These are phyloP conservation scores for Pseudonitzschia multiseries DNA, from an alignment of 108 stramenopile genomes.

Conservation along the genomic window DNA sequence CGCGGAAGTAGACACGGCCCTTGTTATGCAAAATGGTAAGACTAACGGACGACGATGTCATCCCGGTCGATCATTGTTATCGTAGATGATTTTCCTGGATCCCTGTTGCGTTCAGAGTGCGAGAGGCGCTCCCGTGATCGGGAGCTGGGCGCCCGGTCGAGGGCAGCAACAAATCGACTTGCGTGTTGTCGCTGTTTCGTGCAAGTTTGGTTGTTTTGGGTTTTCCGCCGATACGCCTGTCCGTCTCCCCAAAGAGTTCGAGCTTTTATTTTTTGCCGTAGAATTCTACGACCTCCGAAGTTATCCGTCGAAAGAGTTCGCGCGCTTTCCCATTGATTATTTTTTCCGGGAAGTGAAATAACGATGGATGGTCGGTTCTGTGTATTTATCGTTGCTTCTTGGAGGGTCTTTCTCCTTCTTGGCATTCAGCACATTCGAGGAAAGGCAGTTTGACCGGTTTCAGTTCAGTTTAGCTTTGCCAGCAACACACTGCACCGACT, in stretches of 20 bases:
- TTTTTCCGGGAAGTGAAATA: too few species aligned
- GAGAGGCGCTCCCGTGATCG: too few species aligned
- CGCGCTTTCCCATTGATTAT: background rate
- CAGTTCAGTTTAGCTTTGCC: too few species aligned
- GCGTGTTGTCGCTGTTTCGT: background rate
- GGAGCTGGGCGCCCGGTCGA: background rate
- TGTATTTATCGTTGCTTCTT: background rate
- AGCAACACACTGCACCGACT: too few species aligned
- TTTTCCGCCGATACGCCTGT: constrained; percentile 5
- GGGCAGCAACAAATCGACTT: too few species aligned
- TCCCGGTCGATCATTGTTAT: background rate
- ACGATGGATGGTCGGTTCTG: background rate
- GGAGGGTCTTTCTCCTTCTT: too few species aligned
- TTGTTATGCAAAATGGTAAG: constrained; percentile 20
- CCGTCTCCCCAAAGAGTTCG: background rate
- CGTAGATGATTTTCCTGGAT: background rate
- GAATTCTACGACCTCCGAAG: background rate
- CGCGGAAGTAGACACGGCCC: constrained; percentile 4
- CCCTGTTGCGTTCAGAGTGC: background rate
- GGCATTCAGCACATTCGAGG: too few species aligned
- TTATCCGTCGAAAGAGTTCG: constrained; percentile 7
- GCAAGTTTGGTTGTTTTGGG: background rate
- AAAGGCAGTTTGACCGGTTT: too few species aligned
- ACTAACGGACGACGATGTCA: background rate
- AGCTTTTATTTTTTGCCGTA: background rate